Conservation (phyloP, 2,329 filamentous ascomycete genomes). For the Cladosporium sp. region DNA sequence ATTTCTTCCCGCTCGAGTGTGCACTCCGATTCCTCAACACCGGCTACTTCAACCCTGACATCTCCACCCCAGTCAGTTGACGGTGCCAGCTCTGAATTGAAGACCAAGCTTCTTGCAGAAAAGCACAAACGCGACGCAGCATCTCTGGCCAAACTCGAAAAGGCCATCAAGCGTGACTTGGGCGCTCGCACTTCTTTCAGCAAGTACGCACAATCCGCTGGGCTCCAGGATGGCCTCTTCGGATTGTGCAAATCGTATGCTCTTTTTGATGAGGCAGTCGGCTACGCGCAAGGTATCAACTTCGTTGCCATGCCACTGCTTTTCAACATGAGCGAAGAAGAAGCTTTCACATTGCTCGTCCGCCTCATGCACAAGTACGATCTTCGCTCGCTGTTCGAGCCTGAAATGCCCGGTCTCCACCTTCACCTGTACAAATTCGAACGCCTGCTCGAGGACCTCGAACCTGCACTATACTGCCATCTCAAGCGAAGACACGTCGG, state of each 20-base stretch:
- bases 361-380: constrained; percentile 96
- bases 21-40: constrained; percentile 68
- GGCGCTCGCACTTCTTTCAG: constrained; percentile 93
- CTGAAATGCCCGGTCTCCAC: constrained; percentile 95
- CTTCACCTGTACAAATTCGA: constrained; percentile 94
- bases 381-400: constrained; percentile 84
- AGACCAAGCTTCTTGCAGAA: constrained; percentile 61
- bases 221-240: constrained; percentile 88
- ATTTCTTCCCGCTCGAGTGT: constrained; percentile 80
- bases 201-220: constrained; percentile 86
- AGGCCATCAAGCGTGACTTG: constrained; percentile 82
- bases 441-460: constrained; percentile 83
- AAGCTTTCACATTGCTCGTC: constrained; percentile 90
- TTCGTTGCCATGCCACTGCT: constrained; percentile 94
- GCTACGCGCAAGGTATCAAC: constrained; percentile 98
- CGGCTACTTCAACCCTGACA: constrained; percentile 45
- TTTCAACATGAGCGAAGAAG: constrained; percentile 97
- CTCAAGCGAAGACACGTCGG: constrained; percentile 81
- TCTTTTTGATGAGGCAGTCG: constrained; percentile 86
- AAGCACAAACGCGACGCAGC: constrained; percentile 72
- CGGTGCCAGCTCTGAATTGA: constrained; percentile 47
- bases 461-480: constrained; percentile 92
- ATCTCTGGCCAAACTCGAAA: constrained; percentile 77
- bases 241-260: constrained; percentile 97
- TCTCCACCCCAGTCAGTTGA: constrained; percentile 28